Conservation (phyloP, 495 filamentous ascomycete species). For the Hypoxylon intermedium region DNA sequence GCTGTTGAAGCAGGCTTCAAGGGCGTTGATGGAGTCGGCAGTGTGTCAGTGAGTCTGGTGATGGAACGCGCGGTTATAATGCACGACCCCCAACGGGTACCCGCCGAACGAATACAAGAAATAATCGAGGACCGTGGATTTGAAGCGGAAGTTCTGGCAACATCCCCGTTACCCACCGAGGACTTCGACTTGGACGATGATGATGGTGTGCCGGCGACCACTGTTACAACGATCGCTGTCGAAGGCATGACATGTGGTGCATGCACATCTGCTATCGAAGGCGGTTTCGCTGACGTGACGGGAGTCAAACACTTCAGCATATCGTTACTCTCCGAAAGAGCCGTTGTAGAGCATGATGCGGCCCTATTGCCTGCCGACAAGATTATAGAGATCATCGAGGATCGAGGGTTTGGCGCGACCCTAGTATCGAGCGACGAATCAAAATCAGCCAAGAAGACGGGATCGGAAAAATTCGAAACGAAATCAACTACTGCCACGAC, state of each 20-base stretch:
- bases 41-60: conserved; percentile 87
- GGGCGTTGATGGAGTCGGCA: conserved; percentile 76
- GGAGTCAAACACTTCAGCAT: conserved; percentile 90
- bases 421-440: conserved; percentile 64
- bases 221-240: conserved; percentile 82
- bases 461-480: conserved; percentile 19
- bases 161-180: conserved; percentile 55
- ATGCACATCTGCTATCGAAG: conserved; percentile 89
- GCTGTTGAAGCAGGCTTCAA: conserved; percentile 86
- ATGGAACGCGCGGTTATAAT: conserved; percentile 91
- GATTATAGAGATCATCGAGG: conserved; percentile 84
- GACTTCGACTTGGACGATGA: conserved; percentile 37
- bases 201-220: conserved; percentile 45
- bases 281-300: conserved; percentile 76
- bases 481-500: conserved; percentile 64
- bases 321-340: conserved; percentile 89
- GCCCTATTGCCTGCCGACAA: conserved; percentile 68
- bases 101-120: conserved; percentile 76
- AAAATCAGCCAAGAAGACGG: conserved; percentile 46
- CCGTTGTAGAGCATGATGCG: conserved; percentile 85
- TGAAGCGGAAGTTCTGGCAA: conserved; percentile 87
- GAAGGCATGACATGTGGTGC: conserved; percentile 98
- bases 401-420: conserved; percentile 87
- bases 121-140: conserved; percentile 95
- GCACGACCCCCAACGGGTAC: conserved; percentile 79